Evolutionary conservation across 106 monocot species (phyloP), one percentile per base, ranked within the genome.

Genomic region (Dioscorea zingiberensis): DNA sequence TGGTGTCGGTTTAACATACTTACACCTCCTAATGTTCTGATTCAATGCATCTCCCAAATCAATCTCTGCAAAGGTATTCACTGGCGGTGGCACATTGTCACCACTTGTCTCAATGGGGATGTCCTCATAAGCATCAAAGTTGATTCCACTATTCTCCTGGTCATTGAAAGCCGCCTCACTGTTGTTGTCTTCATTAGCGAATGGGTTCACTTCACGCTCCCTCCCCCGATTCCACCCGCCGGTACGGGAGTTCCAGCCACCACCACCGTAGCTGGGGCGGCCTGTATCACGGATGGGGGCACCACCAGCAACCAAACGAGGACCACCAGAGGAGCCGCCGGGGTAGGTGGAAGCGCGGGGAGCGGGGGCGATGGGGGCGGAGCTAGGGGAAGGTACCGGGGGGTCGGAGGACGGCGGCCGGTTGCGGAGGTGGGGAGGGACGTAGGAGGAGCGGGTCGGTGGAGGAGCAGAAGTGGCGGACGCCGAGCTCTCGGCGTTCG

Each of bases 61-160:
- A 64, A 98, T 98, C 25, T 98, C 89, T 0, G 89, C 86, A 73
- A 98, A 98, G 0, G 97, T 84, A 71, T 69, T 82, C 30, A 84
- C 97, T 0, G 97, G 79, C 0, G 86, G 80, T 4, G 97, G 92
- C 26, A 98, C 92, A 64, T 93, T 77, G 7, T 72, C 66, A 1
- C 97, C 97, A 25, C 86, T 93, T 1, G 89, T 87, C 62, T 98
- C 97, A 2, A 98, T 92, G 3, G 92, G 85, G 49, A 98, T 98
- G 64, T 98, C 97, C 48, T 98, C 97, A 32, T 98, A 98, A 5
- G 97, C 97, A 53, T 89, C 89, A 51, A 98, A 92, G 48, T 98
- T 86, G 54, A 97, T 89, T 1, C 83, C 97, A 0, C 74, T 77
- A 60, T 77, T 90, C 78, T 94, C 94, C 48, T 78, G 76, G 17